Conservation (phyloP, 1,284 basidiomycete genomes). For the Cerrena zonata region DNA sequence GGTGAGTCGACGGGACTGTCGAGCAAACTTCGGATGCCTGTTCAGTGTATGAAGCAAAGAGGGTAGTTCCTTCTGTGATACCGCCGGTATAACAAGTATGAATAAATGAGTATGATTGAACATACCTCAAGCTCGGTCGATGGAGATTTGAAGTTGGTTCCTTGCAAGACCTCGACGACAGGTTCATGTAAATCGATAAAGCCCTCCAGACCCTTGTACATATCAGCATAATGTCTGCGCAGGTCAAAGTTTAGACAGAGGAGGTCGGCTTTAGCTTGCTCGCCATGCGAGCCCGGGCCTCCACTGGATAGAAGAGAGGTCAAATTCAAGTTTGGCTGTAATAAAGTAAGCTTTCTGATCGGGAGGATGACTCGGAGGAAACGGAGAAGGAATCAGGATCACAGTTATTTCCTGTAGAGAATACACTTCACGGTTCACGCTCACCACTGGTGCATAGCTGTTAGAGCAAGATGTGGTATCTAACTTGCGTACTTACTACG, state of each 20-base stretch:
- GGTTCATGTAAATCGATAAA: constrained; percentile 83
- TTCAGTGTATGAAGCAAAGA: constrained; percentile 33
- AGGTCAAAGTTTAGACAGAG: constrained; percentile 60
- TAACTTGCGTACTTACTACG: too few relatives aligned
- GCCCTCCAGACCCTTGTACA: constrained; percentile 73
- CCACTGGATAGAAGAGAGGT: constrained; percentile 34
- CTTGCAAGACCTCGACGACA: constrained; percentile 51
- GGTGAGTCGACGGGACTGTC: constrained; percentile 68
- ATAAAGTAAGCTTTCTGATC: constrained; percentile 33
- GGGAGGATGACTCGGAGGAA: too few relatives aligned
- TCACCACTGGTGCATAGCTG: too few relatives aligned
- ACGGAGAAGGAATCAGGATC: too few relatives aligned
- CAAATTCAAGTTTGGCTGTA: constrained; percentile 50
- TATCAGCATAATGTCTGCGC: constrained; percentile 60
- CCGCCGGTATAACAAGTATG: neutral
- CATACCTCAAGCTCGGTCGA: constrained; percentile 54
- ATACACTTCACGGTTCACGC: too few relatives aligned
- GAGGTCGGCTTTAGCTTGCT: constrained; percentile 65
- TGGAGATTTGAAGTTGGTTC: constrained; percentile 45
- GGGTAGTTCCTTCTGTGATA: constrained; percentile 17
- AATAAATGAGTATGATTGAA: neutral
- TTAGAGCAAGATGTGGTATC: too few relatives aligned
- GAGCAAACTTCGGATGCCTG: constrained; percentile 70
- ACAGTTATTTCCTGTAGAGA: too few relatives aligned
- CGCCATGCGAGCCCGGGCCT: too few relatives aligned